Conservation (phyloP, 208 protist species). For the Acanthamoeba quina region DNA sequence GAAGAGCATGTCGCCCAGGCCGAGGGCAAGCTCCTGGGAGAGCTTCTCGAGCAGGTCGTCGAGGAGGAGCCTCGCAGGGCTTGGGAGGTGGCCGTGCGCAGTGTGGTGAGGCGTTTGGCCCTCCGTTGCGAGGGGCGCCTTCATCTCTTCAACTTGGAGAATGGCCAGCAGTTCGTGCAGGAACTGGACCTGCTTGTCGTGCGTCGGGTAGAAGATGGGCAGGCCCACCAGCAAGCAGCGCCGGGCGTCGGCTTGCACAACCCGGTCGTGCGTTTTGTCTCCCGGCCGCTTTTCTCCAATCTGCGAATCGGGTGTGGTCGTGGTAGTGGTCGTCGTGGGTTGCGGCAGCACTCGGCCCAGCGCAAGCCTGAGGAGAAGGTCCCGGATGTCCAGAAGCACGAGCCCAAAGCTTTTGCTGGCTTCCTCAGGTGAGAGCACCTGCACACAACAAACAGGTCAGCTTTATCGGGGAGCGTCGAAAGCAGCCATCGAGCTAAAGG, state of each 20-base stretch:
- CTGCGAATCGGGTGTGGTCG: background rate
- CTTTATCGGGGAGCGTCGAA: too few species aligned
- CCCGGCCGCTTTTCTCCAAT: background rate
- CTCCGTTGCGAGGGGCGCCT: background rate
- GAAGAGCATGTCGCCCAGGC: constrained; percentile 21
- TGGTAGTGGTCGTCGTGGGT: background rate
- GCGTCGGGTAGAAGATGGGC: constrained; percentile 46
- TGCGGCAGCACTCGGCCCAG: background rate
- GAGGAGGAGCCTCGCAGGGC: constrained; percentile 22
- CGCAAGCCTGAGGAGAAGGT: constrained; percentile 4
- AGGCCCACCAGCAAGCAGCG: constrained; percentile 13
- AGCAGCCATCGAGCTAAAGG: too few species aligned
- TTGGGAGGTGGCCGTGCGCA: background rate
- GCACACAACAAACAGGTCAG: too few species aligned
- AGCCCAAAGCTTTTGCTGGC: constrained; percentile 43
- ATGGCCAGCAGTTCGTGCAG: constrained; percentile 34
- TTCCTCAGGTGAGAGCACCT: background rate
- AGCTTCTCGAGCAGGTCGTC: constrained; percentile 53
- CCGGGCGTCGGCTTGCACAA: constrained; percentile 1
- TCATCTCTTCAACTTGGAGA: background rate
- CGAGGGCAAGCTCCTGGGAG: background rate
- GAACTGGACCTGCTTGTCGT: constrained; percentile 1
- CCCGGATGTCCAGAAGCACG: constrained; percentile 22
- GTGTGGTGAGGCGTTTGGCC: background rate
- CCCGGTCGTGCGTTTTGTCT: constrained; percentile 30